Conservation (phyloP, 1,284 basidiomycete species). For the Apiotrichum sp. region DNA sequence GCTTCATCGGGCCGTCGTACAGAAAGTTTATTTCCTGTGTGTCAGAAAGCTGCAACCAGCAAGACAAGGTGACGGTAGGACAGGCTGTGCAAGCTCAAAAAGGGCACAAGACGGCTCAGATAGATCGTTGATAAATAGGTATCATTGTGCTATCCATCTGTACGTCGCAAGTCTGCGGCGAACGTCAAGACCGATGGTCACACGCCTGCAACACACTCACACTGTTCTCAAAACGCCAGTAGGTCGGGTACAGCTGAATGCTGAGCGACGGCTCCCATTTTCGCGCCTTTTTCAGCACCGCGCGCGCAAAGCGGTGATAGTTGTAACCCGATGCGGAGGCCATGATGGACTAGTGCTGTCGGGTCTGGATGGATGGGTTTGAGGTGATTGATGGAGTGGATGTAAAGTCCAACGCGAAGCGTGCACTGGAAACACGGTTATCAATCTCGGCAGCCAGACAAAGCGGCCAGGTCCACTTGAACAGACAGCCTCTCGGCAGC, state of each 20-base stretch:
- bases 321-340: conserved; percentile 48
- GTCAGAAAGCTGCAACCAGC: too few relatives aligned
- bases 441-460: too few relatives aligned
- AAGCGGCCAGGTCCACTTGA: background rate
- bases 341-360: conserved; percentile 23
- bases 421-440: too few relatives aligned
- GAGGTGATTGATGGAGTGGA: too few relatives aligned
- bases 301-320: conserved; percentile 45
- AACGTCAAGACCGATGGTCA: background rate
- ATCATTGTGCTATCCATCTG: too few relatives aligned
- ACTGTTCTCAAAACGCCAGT: conserved; percentile 46
- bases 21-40: conserved; percentile 36
- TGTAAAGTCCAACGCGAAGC: too few relatives aligned
- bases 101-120: too few relatives aligned
- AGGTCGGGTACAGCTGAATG: conserved; percentile 41
- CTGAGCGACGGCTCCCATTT: conserved; percentile 45
- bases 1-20: conserved; percentile 48
- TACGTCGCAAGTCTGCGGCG: too few relatives aligned
- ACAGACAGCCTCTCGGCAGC: too few relatives aligned
- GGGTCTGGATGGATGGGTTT: background rate
- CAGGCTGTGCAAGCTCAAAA: too few relatives aligned
- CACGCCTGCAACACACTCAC: conserved; percentile 23
- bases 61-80: too few relatives aligned
- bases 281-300: conserved; percentile 46
- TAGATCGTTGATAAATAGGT: too few relatives aligned